Conservation (phyloP, 179 eudicot genomes). For the Amaranthus tricolor region DNA sequence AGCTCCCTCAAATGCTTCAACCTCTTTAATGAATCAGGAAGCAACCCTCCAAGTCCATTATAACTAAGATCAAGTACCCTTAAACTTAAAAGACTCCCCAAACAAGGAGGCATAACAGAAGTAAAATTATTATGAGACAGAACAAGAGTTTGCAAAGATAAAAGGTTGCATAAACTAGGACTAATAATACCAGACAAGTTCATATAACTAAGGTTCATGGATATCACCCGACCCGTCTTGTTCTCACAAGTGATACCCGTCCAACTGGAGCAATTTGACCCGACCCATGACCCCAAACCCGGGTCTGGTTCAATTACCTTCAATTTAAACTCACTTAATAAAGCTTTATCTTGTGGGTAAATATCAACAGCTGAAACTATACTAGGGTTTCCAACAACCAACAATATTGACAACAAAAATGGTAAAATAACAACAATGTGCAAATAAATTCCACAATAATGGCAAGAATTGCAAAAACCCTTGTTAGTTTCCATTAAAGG, state of each 20-base stretch:
- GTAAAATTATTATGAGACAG: slow-evolving; percentile 57
- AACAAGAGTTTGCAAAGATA: slow-evolving; percentile 52
- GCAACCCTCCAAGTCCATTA: slow-evolving; percentile 45
- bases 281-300: slow-evolving; percentile 52
- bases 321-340: slow-evolving; percentile 56
- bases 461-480: slow-evolving; percentile 24
- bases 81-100: slow-evolving; percentile 44
- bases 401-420: slow-evolving; percentile 22
- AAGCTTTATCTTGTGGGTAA: slow-evolving; percentile 52
- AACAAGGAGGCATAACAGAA: slow-evolving; percentile 54
- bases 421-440: slow-evolving; percentile 27
- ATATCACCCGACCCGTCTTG: slow-evolving; percentile 52
- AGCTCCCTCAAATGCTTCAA: slow-evolving; percentile 46
- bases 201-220: slow-evolving; percentile 54
- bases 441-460: slow-evolving; percentile 21
- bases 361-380: slow-evolving; percentile 32
- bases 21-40: slow-evolving; percentile 45
- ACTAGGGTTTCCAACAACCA: slow-evolving; percentile 32
- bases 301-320: slow-evolving; percentile 44
- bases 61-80: slow-evolving; percentile 52
- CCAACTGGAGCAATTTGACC: slow-evolving; percentile 52
- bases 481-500: slow-evolving; percentile 38
- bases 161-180: slow-evolving; percentile 56
- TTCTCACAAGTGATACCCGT: slow-evolving; percentile 49
- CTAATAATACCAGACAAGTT: slow-evolving; percentile 57